These are phyloP conservation scores for Knoxdaviesia capensis DNA, from an alignment of 2,329 filamentous ascomycete species.

Conservation along the genomic window DNA sequence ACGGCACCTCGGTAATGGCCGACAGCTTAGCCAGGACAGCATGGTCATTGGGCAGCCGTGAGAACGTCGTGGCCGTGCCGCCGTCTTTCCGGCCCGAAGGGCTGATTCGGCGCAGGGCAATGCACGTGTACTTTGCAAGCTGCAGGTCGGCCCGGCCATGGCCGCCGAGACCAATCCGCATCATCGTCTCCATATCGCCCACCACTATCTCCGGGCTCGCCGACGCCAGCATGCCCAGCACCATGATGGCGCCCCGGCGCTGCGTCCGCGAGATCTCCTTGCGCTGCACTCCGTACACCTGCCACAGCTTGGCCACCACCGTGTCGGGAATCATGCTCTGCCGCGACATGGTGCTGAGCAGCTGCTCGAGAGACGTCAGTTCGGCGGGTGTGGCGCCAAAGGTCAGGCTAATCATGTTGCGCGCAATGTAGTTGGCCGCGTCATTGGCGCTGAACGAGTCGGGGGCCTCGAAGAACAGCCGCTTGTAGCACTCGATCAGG, in stretches of 20 bases:
- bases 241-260: slow-evolving; percentile 81
- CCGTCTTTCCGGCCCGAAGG: slow-evolving; percentile 58
- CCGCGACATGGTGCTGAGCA: slow-evolving; percentile 96
- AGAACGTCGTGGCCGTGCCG: slow-evolving; percentile 45
- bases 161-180: slow-evolving; percentile 69
- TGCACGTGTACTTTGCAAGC: slow-evolving; percentile 86
- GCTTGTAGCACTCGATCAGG: slow-evolving; percentile 89
- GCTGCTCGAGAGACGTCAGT: slow-evolving; percentile 82
- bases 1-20: slow-evolving; percentile 66
- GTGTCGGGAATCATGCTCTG: slow-evolving; percentile 66
- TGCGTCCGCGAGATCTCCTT: slow-evolving; percentile 84
- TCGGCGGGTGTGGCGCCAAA: slow-evolving; percentile 91
- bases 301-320: slow-evolving; percentile 86
- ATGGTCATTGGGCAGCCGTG: slow-evolving; percentile 78
- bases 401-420: slow-evolving; percentile 97
- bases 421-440: slow-evolving; percentile 82
- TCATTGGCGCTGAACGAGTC: slow-evolving; percentile 76
- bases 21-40: slow-evolving; percentile 66
- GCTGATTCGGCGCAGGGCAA: slow-evolving; percentile 80
- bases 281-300: slow-evolving; percentile 88
- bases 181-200: slow-evolving; percentile 84
- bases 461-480: slow-evolving; percentile 89
- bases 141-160: slow-evolving; percentile 68
- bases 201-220: slow-evolving; percentile 86
- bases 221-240: slow-evolving; percentile 87